A percentile compares a stretch with the other conserved stretches of the same genome.
Conservation (phyloP, 306 rosid genomes). For the Pyrus betulifolia region DNA sequence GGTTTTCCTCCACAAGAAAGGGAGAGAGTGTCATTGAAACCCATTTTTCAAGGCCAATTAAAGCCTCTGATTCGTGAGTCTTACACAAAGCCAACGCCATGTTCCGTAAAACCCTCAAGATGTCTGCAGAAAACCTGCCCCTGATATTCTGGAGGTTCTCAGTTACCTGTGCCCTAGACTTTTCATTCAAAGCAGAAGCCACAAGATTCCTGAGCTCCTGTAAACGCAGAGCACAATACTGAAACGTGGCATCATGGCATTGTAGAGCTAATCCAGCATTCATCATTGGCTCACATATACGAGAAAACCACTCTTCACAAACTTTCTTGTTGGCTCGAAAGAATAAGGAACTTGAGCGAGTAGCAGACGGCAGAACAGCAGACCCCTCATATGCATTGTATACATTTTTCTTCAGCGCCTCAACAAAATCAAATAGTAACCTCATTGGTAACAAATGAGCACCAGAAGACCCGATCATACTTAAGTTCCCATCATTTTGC, state of each 20-base stretch:
- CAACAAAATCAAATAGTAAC: conserved; percentile 76
- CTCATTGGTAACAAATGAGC: conserved; percentile 94
- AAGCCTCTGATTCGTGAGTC: conserved; percentile 76
- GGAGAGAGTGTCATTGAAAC: conserved; percentile 56
- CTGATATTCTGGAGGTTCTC: conserved; percentile 51
- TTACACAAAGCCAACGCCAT: conserved; percentile 72
- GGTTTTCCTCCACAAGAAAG: conserved; percentile 65
- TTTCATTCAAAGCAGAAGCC: conserved; percentile 55
- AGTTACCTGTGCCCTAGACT: conserved; percentile 59
- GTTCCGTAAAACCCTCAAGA: conserved; percentile 65
- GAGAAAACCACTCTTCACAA: conserved; percentile 99
- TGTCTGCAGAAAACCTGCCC: conserved; percentile 53
- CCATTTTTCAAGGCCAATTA: conserved; percentile 80
- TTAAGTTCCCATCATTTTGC: conserved; percentile 83
- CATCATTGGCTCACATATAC: conserved; percentile 98
- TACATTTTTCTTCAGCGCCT: conserved; percentile 88
- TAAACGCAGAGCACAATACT: conserved; percentile 72
- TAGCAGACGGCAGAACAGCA: conserved; percentile 63
- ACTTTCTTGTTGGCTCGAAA: conserved; percentile 95
- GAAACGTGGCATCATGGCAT: conserved; percentile 79
- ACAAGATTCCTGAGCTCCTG: conserved; percentile 74
- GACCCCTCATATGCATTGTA: conserved; percentile 96
- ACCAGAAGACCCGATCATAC: conserved; percentile 91
- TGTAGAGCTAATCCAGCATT: conserved; percentile 92
- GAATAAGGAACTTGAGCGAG: conserved; percentile 80